Evolutionary conservation across 192 early-diverging fungal genomes (phyloP), one percentile per base, ranked within the genome.

Genomic region (Thoreauomyces humboldtii): DNA sequence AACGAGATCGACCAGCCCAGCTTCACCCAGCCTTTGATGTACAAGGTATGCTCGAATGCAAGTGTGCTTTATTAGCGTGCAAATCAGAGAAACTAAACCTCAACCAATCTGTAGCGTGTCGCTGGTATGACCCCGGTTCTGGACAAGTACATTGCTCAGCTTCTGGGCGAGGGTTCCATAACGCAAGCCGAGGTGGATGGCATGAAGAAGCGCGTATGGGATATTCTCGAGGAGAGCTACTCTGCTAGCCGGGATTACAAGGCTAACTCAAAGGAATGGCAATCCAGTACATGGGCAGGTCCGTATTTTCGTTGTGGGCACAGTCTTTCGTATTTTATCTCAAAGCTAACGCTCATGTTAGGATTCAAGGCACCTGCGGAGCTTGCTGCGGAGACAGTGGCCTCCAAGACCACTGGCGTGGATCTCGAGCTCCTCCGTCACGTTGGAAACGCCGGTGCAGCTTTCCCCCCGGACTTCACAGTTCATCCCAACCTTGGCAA

Each of bases 21-120:
- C 72, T 98, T 98, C 83, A 98, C 96, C 29, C 96, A 98, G 76
- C 96, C 96, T 42, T 86, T 88, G 71, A 97, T 98, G 94, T 97
- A 97, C 79, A 79, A 81, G 73, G 78, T 80, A 59, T 14, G 47
- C 17, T 24, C n/a, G n/a, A n/a, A n/a, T n/a, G n/a, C 70, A 29
- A 5, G 17, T 22, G 12, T 6, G 19, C 59, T n/a, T 60, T 21
- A 22, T 15, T 67, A 22, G 28, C 43, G 15, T 21, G 17, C 27
- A 14, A 17, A 59, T 25, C 52, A 4, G 17, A 32, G 14, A 33
- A n/a, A n/a, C n/a, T n/a, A n/a, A n/a, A n/a, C n/a, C n/a, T n/a
- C n/a, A 27, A 27, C 35, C 25, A 19, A 22, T 72, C 17, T 64
- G 25, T 57, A 77, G 75, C 84, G 85, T 59, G 93, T 98, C 77